Percentiles rank a stretch among this genome's conserved stretches.
phyloP scores from a whole-genome alignment of 2,329 filamentous ascomycete genomes.

The Botryotinia narcissicola region DNA sequence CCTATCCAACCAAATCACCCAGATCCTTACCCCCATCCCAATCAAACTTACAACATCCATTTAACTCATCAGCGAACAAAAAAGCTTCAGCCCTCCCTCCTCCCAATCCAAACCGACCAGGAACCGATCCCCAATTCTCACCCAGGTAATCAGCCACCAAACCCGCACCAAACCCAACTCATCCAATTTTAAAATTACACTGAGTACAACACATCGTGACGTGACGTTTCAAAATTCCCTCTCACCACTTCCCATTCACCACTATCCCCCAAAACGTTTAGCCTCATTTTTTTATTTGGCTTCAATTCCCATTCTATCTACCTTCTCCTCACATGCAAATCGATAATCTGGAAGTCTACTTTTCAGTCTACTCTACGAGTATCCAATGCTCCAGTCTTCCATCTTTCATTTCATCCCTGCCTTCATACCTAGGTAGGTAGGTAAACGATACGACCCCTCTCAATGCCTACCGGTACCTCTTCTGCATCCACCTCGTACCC shows the following conservation, averaged over 20 bases:
- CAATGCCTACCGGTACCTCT: background rate
- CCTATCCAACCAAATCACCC: background rate
- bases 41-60: background rate
- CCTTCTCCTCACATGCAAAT: background rate
- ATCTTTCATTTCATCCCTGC: background rate
- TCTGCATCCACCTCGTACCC: background rate
- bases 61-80: background rate
- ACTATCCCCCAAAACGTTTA: background rate
- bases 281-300: background rate
- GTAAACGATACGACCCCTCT: background rate
- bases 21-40: too few relatives aligned
- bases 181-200: conserved; percentile 30
- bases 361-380: background rate
- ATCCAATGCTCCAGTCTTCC: background rate
- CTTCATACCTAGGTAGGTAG: background rate
- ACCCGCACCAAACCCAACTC: background rate
- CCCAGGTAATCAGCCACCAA: background rate
- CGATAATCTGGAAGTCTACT: background rate
- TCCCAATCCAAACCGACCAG: background rate
- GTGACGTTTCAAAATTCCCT: background rate
- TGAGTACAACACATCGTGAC: conserved; percentile 36
- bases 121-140: background rate
- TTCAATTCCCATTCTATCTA: background rate
- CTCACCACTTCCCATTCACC: background rate
- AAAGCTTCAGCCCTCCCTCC: background rate